These are phyloP conservation scores for Penicillium sp. DNA, from an alignment of 2,329 filamentous ascomycete species.

Conservation along the genomic window DNA sequence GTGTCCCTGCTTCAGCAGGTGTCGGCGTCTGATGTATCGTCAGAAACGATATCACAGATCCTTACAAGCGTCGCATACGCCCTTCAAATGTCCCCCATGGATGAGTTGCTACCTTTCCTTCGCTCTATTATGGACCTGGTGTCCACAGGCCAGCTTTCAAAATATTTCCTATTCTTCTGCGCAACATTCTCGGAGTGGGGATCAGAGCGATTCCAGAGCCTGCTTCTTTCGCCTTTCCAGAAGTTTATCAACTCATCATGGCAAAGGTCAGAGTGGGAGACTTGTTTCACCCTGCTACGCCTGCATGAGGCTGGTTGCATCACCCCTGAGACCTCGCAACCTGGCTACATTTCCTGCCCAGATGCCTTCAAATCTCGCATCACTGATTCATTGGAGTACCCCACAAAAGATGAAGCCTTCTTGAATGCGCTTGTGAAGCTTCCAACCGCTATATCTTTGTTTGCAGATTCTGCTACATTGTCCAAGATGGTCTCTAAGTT, in stretches of 20 bases:
- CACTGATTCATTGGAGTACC: constrained; percentile 62
- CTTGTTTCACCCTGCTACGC: constrained; percentile 66
- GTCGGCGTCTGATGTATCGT: constrained; percentile 24
- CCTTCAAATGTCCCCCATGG: constrained; percentile 74
- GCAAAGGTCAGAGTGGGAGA: constrained; percentile 64
- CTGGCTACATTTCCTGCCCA: constrained; percentile 43
- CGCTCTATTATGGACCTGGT: constrained; percentile 64
- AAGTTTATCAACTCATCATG: constrained; percentile 76
- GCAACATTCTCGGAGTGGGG: constrained; percentile 74
- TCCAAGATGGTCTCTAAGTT: constrained; percentile 65
- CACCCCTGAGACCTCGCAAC: constrained; percentile 46
- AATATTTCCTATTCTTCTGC: constrained; percentile 81
- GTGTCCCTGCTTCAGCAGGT: constrained; percentile 51
- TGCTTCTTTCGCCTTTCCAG: constrained; percentile 80
- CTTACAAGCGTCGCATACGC: constrained; percentile 58
- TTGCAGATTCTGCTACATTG: constrained; percentile 60
- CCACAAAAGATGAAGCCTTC: constrained; percentile 60
- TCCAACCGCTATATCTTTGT: constrained; percentile 58
- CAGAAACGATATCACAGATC: constrained; percentile 33
- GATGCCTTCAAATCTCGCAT: constrained; percentile 68
- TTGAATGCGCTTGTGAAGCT: constrained; percentile 67
- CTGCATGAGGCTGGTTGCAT: constrained; percentile 54
- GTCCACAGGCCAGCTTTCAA: constrained; percentile 62
- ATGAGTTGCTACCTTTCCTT: constrained; percentile 70
- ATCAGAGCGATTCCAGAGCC: constrained; percentile 67